Percentiles rank a stretch among this genome's conserved stretches.
These are phyloP conservation scores for Tolypocladium cylindrosporum DNA, from an alignment of 2,329 filamentous ascomycete species.

Conservation along the genomic window DNA sequence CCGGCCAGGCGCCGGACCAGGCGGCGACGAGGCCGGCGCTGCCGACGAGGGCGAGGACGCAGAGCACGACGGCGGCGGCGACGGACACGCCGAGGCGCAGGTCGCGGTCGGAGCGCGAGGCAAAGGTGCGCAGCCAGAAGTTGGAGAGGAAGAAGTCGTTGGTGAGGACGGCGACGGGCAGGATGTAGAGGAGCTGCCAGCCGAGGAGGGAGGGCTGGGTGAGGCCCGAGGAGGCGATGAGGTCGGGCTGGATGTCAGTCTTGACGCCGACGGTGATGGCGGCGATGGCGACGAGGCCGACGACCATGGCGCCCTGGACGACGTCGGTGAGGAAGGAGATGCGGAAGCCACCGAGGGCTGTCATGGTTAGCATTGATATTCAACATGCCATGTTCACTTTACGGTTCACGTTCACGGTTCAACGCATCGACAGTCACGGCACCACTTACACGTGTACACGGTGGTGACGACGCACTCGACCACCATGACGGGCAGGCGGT, in stretches of 20 bases:
- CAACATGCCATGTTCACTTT: neutral
- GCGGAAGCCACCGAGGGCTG: conserved; percentile 70
- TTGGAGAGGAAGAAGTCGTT: conserved; percentile 82
- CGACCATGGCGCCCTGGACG: conserved; percentile 69
- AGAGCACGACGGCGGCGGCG: conserved; percentile 53
- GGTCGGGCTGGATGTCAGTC: conserved; percentile 58
- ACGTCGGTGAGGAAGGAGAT: conserved; percentile 81
- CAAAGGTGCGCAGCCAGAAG: conserved; percentile 79
- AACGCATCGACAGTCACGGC: too few species aligned
- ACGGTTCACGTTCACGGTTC: too few species aligned
- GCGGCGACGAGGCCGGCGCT: conserved; percentile 64
- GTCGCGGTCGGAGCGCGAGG: conserved; percentile 68
- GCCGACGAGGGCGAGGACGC: conserved; percentile 65
- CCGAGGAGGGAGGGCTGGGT: conserved; percentile 62
- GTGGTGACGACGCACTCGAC: conserved; percentile 71
- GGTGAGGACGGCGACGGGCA: conserved; percentile 69
- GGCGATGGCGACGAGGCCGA: conserved; percentile 64
- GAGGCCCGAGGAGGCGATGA: conserved; percentile 60
- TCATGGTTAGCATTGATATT: too few species aligned
- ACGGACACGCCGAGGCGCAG: conserved; percentile 65
- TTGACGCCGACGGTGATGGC: conserved; percentile 69
- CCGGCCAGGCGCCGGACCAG: conserved; percentile 65
- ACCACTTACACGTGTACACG: conserved; percentile 57
- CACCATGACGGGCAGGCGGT: conserved; percentile 66
- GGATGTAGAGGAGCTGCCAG: conserved; percentile 79